A percentile compares a stretch with the other conserved stretches of the same genome.
These are phyloP conservation scores for Alternaria conjuncta DNA, from an alignment of 2,329 filamentous ascomycete genomes.

Conservation along the genomic window DNA sequence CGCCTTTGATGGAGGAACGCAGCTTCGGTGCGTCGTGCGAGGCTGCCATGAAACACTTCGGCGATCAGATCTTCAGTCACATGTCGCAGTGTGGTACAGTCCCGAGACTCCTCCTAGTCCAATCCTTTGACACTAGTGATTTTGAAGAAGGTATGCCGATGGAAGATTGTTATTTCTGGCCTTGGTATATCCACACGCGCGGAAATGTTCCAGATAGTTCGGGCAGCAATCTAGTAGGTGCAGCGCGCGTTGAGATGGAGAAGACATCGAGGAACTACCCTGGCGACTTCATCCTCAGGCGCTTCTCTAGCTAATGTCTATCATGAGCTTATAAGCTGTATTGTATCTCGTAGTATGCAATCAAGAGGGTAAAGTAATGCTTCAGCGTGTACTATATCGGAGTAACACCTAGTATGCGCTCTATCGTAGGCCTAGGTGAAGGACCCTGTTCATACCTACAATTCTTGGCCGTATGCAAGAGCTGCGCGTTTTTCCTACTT, in stretches of 20 bases:
- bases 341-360: neutral
- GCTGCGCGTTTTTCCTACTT: neutral
- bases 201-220: neutral
- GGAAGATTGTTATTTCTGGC: neutral
- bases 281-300: neutral
- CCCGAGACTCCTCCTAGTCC: neutral
- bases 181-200: neutral
- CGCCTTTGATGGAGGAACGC: neutral
- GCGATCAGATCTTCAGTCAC: neutral
- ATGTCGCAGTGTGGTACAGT: neutral
- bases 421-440: neutral
- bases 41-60: neutral
- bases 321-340: neutral
- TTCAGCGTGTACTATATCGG: neutral
- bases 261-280: neutral
- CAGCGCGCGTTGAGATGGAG: neutral
- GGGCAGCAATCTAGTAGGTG: neutral
- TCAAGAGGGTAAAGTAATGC: neutral
- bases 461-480: neutral
- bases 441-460: neutral
- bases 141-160: neutral
- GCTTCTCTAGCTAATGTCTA: neutral
- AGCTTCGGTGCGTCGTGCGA: neutral
- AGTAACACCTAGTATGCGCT: neutral
- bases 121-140: neutral